Base-by-base conservation (phyloP, 345 rosid genomes). In the Eucalyptus globulus region DNA sequence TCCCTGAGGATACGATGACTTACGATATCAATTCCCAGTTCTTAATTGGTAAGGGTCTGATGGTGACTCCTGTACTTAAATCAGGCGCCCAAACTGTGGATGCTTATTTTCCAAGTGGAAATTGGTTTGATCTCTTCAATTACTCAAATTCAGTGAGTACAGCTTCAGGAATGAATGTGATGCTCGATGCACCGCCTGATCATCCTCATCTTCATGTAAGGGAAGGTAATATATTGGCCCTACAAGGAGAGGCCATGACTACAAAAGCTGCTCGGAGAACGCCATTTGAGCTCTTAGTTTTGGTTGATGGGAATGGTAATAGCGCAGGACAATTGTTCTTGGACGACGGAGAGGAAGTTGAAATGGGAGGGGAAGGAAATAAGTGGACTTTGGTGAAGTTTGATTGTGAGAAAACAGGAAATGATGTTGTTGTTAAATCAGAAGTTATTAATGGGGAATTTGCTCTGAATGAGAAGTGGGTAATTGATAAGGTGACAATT, bases 171-270 rank as follows among this genome's bases (percentile, higher is more conserved):
- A 91, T 87, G 88, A 37, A 87, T 19, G 80, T 93, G 31, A 94
- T 88, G 4, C 95, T 97, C 16, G 89, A 90, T 56, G 93, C 97
- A 49, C 96, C 96, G 12, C 88, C 87, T 3, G 95, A 97, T 88
- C 93, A 94, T 62, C 91, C 93, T 81, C 95, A 95, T 81, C 93
- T 97, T 50, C 98, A 96, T 89, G 92, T 95, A 31, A 91, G 87
- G 47, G 98, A 93, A 90, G 97, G 98, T 31, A 93, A 87, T 87
- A 96, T 94, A 80, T 67, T 97, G 90, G 94, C 97, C 11, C 87
- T 96, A 95, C 98, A 97, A 93, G 94, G 95, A 43, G 97, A 92
- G 43, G 98, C 93, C 19, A 88, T 92, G 96, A 96, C 99, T 1
- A 95, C 95, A 2, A 76, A 31, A 62, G 94, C 92, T 31, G 95